Percentiles rank a stretch among this genome's conserved stretches.
phyloP scores from a whole-genome alignment of 192 early-diverging fungal species.

The Backusella mclennaniae region DNA sequence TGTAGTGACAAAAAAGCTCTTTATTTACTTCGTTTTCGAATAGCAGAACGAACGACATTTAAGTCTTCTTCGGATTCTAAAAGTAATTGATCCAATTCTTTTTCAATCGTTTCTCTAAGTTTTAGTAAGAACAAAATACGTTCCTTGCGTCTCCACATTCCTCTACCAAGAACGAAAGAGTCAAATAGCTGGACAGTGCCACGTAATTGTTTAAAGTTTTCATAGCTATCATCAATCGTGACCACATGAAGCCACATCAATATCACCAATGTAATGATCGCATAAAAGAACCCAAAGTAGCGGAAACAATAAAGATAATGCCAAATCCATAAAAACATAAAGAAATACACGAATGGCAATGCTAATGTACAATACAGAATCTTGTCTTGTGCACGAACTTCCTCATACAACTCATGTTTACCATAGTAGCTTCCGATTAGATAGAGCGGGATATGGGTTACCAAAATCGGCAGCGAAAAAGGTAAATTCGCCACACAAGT shows the following conservation, averaged over 20 bases:
- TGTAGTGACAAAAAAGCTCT: background rate
- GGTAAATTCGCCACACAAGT: constrained; percentile 32
- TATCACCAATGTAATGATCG: constrained; percentile 17
- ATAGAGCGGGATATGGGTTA: constrained; percentile 41
- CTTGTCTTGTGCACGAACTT: constrained; percentile 45
- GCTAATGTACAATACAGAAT: constrained; percentile 37
- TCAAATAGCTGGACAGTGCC: constrained; percentile 35
- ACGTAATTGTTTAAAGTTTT: constrained; percentile 30
- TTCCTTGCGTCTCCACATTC: constrained; percentile 34
- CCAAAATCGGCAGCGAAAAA: constrained; percentile 38
- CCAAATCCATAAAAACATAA: constrained; percentile 40
- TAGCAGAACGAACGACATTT: background rate
- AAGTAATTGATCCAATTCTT: background rate
- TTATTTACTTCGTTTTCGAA: constrained; percentile 1
- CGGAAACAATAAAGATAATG: constrained; percentile 24
- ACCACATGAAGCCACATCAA: constrained; percentile 45
- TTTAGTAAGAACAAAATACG: constrained; percentile 22
- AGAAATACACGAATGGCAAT: constrained; percentile 31
- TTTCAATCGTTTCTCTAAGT: constrained; percentile 12
- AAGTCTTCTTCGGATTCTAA: background rate
- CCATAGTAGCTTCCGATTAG: constrained; percentile 35
- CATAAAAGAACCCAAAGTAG: constrained; percentile 35
- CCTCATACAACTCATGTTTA: constrained; percentile 39
- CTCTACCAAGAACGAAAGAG: constrained; percentile 34
- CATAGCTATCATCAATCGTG: constrained; percentile 34